phyloP scores from a whole-genome alignment of 805 yeast species.

The Saccharomyces kudriavzevii region DNA sequence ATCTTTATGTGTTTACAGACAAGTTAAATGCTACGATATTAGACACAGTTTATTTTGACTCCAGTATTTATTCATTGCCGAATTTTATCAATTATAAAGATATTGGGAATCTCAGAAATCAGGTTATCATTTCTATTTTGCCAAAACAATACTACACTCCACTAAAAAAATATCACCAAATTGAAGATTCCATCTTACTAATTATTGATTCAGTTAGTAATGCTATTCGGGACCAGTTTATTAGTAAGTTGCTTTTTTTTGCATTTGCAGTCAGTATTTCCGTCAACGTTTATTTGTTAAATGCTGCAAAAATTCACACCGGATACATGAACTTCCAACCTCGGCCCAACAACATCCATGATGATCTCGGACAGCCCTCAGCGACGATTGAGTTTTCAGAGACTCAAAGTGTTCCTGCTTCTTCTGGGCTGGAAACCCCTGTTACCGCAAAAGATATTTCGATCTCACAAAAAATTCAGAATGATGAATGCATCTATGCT shows the following conservation, averaged over 20 bases:
- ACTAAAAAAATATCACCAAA: constrained; percentile 43
- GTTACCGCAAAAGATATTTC: neutral
- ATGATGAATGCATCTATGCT: constrained; percentile 19
- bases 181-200: constrained; percentile 49
- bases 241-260: constrained; percentile 68
- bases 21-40: constrained; percentile 56
- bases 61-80: constrained; percentile 36
- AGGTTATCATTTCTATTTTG: constrained; percentile 49
- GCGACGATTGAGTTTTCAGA: neutral
- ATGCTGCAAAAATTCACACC: constrained; percentile 69
- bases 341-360: neutral
- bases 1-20: constrained; percentile 61
- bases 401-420: neutral
- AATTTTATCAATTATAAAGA: constrained; percentile 30
- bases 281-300: constrained; percentile 75
- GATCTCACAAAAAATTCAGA: neutral
- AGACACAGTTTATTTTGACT: constrained; percentile 19
- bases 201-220: constrained; percentile 48
- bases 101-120: constrained; percentile 31
- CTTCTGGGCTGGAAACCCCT: neutral
- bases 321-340: constrained; percentile 17
- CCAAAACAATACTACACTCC: constrained; percentile 54
- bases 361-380: neutral
- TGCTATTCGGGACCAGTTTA: constrained; percentile 71
- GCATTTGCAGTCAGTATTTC: constrained; percentile 68